phyloP scores from a whole-genome alignment of 2,329 filamentous ascomycete genomes.

The Daldinia sp. region DNA sequence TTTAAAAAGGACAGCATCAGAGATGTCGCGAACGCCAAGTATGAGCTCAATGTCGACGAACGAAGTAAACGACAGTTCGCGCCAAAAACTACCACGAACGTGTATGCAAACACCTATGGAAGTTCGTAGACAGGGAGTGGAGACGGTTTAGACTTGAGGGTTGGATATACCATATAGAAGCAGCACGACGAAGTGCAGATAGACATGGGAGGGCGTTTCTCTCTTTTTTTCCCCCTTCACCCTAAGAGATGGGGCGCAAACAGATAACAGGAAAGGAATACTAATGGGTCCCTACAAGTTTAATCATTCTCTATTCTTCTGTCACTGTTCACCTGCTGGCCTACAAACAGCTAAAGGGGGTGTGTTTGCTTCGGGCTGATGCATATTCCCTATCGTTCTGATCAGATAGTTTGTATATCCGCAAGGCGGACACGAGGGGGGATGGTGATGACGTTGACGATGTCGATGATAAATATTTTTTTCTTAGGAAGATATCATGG shows the following conservation, averaged over 20 bases:
- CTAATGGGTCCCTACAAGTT: constrained; percentile 12
- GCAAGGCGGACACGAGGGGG: constrained; percentile 1
- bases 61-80: constrained; percentile 51
- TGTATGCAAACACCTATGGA: constrained; percentile 57
- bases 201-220: constrained; percentile 34
- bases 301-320: not conserved
- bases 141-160: constrained; percentile 53
- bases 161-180: constrained; percentile 42
- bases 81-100: constrained; percentile 57
- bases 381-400: not conserved
- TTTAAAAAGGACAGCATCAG: constrained; percentile 65
- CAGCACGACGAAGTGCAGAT: constrained; percentile 35
- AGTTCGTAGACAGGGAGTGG: constrained; percentile 54
- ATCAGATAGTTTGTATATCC: constrained; percentile 1
- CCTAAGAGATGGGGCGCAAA: constrained; percentile 19
- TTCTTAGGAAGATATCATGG: constrained; percentile 1
- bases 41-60: constrained; percentile 55
- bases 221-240: constrained; percentile 17
- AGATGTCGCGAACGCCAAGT: constrained; percentile 63
- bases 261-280: constrained; percentile 23
- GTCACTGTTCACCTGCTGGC: not conserved
- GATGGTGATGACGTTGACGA: constrained; percentile 12
- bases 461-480: not conserved
- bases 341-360: constrained; percentile 4
- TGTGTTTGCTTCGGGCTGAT: constrained; percentile 3